Conservation (phyloP, 2,329 filamentous ascomycete genomes). For the Nemania serpens region DNA sequence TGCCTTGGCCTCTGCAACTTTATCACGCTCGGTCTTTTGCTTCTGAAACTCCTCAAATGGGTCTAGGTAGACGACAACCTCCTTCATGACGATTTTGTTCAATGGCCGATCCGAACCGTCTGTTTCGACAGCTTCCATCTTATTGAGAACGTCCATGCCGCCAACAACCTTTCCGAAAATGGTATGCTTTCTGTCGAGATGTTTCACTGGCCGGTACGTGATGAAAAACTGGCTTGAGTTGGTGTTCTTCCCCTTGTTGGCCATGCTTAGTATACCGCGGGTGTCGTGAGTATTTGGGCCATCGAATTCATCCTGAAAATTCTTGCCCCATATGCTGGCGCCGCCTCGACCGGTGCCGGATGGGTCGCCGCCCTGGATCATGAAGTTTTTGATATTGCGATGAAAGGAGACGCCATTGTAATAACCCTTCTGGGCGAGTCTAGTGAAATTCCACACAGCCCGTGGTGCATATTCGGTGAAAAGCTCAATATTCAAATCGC, state of each 20-base stretch:
- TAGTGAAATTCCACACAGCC: slow-evolving; percentile 96
- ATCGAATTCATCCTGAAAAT: slow-evolving; percentile 92
- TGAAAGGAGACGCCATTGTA: slow-evolving; percentile 87
- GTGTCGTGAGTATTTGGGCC: slow-evolving; percentile 83
- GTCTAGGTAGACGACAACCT: slow-evolving; percentile 86
- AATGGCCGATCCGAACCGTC: slow-evolving; percentile 77
- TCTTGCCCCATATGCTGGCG: slow-evolving; percentile 88
- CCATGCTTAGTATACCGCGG: slow-evolving; percentile 87
- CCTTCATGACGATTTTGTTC: slow-evolving; percentile 78
- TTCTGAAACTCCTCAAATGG: slow-evolving; percentile 93
- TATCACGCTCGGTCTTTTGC: slow-evolving; percentile 69
- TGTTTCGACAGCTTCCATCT: slow-evolving; percentile 77
- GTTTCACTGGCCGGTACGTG: slow-evolving; percentile 80
- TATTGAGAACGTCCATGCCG: slow-evolving; percentile 70
- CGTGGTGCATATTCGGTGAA: slow-evolving; percentile 89
- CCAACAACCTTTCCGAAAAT: slow-evolving; percentile 88
- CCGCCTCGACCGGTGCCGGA: slow-evolving; percentile 92
- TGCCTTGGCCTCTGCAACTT: slow-evolving; percentile 60
- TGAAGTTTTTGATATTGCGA: slow-evolving; percentile 92
- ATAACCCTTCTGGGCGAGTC: slow-evolving; percentile 85
- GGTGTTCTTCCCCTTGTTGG: slow-evolving; percentile 97
- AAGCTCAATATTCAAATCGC: slow-evolving; percentile 85
- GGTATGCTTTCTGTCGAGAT: slow-evolving; percentile 96
- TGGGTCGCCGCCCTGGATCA: slow-evolving; percentile 97
- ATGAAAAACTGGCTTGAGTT: slow-evolving; percentile 97